These are phyloP conservation scores for Trichoderma endophyticum DNA, from an alignment of 2,329 filamentous ascomycete species.

Conservation along the genomic window DNA sequence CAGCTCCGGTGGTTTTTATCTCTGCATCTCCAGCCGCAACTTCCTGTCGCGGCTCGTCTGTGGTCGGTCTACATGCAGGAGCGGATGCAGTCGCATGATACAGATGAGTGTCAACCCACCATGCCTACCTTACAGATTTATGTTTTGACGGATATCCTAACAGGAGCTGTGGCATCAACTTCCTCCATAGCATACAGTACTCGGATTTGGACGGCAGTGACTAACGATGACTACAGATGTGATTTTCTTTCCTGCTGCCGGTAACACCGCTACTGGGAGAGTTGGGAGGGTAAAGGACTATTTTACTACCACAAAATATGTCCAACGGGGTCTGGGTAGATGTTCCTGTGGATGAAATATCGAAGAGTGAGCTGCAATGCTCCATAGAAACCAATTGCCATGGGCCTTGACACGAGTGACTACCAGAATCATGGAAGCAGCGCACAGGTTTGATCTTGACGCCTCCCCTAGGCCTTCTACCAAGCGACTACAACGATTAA, in stretches of 20 bases:
- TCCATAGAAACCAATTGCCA: not conserved
- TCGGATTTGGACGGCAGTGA: not conserved
- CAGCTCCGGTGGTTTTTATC: not conserved
- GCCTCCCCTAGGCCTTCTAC: not conserved
- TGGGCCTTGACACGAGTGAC: not conserved
- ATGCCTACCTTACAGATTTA: not conserved
- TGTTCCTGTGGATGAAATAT: not conserved
- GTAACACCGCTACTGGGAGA: not conserved
- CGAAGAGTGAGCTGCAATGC: not conserved
- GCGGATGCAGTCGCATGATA: not conserved
- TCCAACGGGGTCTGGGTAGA: not conserved
- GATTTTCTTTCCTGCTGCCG: not conserved
- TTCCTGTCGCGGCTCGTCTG: not conserved
- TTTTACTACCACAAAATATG: not conserved
- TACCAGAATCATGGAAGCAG: not conserved
- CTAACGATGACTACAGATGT: not conserved
- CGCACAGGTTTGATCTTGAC: not conserved
- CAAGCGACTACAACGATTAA: not conserved
- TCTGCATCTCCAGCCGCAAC: not conserved
- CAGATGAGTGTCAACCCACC: not conserved
- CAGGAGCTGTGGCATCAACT: not conserved
- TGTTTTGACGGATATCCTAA: not conserved
- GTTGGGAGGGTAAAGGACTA: not conserved
- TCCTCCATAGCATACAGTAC: not conserved
- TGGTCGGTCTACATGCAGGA: not conserved